Base-by-base conservation (phyloP, 192 early-diverging fungal species). In the Oehlia diaphana region DNA sequence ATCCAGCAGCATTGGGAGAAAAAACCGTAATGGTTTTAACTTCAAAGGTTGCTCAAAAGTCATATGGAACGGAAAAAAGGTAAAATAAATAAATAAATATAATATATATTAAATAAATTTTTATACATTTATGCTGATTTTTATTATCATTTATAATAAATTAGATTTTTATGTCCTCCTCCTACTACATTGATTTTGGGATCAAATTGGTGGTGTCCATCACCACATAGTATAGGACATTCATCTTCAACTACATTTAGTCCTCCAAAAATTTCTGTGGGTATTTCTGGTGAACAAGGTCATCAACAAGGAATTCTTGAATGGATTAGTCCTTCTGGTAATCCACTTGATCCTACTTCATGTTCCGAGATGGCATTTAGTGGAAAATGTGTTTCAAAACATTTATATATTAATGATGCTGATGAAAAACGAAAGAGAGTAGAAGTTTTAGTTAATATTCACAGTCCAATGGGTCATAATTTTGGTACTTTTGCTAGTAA, bases 41-140 rank as follows among this genome's bases (percentile, higher is more conserved):
- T 42, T 91, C 93, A 26, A 95, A 94, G 71, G 96, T 96, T 4
- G 96, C 92, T 7, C 96, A 98, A 87, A 98, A 98, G 77, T 93
- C 92, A 3, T 98, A 98, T 79, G 96, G 95, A 35, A 93, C 91
- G 47, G 96, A 98, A 81, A 97, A 96, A 84, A 89, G 96, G 86
- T 91, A 26, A 26, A 26, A 26, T 26, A 26, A 26, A 26, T 26
- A 26, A 26, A 26, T 26, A 26, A 26, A 26, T 26, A 26, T n/a
- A 26, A 26, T 26, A 26, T 26, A 26, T 26, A 26, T 26, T 19
- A 21, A 31, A 31, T 1, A 31, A 2, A 31, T n/a, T n/a, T n/a
- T n/a, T n/a, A n/a, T n/a, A 31, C 31, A 31, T 31, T 31, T 31
- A 31, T 31, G 1, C 31, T 31, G 2, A 31, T 31, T 31, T 31